Evolutionary conservation across 2,329 filamentous ascomycete species (phyloP).

Genomic region (Penicillium sp.): DNA sequence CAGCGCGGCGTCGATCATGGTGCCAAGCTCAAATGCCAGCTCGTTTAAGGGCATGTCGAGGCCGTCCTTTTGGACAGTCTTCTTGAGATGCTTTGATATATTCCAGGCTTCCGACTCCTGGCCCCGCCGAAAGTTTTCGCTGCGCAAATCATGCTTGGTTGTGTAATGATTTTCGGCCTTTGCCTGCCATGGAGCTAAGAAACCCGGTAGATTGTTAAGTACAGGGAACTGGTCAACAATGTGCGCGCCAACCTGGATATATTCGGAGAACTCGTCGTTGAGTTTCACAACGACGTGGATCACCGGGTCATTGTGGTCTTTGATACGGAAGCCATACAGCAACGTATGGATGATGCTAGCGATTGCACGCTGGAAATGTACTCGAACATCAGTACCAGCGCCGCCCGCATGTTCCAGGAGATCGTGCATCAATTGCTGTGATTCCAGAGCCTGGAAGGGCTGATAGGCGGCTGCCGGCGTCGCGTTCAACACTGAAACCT

Average conservation of each 20-base stretch:
- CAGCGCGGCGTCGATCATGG: slow-evolving; percentile 46
- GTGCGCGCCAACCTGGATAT: slow-evolving; percentile 43
- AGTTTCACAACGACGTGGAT: slow-evolving; percentile 10
- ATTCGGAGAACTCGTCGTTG: slow-evolving; percentile 40
- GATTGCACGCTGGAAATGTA: slow-evolving; percentile 12
- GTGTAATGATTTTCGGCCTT: slow-evolving; percentile 15
- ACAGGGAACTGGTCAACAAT: slow-evolving; percentile 45
- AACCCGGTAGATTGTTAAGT: slow-evolving; percentile 42
- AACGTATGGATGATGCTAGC: slow-evolving; percentile 16
- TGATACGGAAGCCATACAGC: slow-evolving; percentile 28
- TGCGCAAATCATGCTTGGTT: slow-evolving; percentile 18
- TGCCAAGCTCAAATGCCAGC: slow-evolving; percentile 44
- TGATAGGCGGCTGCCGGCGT: slow-evolving; percentile 17
- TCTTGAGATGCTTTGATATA: slow-evolving; percentile 5
- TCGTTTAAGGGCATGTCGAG: slow-evolving; percentile 40
- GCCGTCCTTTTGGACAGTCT: slow-evolving; percentile 30
- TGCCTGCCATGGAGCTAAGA: slow-evolving; percentile 45
- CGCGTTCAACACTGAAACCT: slow-evolving; percentile 44
- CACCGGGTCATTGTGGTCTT: slow-evolving; percentile 27
- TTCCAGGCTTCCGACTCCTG: neutral
- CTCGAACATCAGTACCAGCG: slow-evolving; percentile 10
- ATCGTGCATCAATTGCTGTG: slow-evolving; percentile 15
- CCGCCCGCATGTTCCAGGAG: slow-evolving; percentile 3
- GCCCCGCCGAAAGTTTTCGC: slow-evolving; percentile 14
- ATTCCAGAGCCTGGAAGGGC: slow-evolving; percentile 15